Evolutionary conservation across 768 basidiomycete species (phyloP).

Genomic region (Termitomyces eurrhizus): DNA sequence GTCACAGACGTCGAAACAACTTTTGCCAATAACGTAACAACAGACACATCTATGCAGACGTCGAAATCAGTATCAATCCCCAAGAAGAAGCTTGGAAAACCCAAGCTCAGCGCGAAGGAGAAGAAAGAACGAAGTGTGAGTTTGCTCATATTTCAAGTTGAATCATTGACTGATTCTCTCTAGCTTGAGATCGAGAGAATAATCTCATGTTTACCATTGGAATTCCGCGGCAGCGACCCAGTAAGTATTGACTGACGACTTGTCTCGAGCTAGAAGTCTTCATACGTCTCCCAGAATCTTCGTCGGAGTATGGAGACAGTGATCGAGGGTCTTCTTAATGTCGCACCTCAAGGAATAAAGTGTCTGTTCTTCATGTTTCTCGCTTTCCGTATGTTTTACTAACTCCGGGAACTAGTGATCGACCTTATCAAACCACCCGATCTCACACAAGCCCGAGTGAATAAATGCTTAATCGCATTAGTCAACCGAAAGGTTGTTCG

Average conservation of each 20-base stretch:
- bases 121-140: constrained; percentile 78
- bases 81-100: constrained; percentile 60
- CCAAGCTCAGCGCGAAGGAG: constrained; percentile 72
- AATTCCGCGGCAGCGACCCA: constrained; percentile 87
- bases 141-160: neutral
- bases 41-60: constrained; percentile 30
- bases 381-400: neutral
- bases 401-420: constrained; percentile 43
- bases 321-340: constrained; percentile 72
- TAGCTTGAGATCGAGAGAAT: constrained; percentile 67
- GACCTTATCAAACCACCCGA: constrained; percentile 79
- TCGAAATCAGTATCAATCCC: constrained; percentile 31
- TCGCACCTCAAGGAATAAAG: constrained; percentile 55
- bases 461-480: constrained; percentile 89
- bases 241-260: constrained; percentile 36
- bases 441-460: constrained; percentile 85
- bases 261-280: neutral
- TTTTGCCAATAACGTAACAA: constrained; percentile 34
- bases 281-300: constrained; percentile 44
- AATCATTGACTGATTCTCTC: neutral
- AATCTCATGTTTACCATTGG: constrained; percentile 75
- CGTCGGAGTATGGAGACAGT: constrained; percentile 78
- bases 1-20: constrained; percentile 38
- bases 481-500: constrained; percentile 82
- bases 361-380: constrained; percentile 33